A percentile compares a stretch with the other conserved stretches of the same genome.
phyloP scores from a whole-genome alignment of 192 early-diverging fungal species.

The Lobosporangium transversale region DNA sequence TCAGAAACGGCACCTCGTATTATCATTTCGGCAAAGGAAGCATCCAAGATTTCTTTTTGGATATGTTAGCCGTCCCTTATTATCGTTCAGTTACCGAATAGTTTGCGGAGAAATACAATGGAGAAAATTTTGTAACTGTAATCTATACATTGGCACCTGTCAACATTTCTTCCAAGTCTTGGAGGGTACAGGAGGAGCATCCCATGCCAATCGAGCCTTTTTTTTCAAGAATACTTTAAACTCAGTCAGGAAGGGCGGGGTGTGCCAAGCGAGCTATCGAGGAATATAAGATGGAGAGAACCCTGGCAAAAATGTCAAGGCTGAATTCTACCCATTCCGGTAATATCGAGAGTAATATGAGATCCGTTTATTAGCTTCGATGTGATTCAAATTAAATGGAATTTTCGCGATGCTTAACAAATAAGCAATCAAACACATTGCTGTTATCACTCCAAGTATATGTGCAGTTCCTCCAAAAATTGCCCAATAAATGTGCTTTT shows the following conservation, averaged over 20 bases:
- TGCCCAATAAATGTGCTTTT: too few relatives aligned
- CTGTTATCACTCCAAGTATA: too few relatives aligned
- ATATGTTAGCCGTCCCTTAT: slow-evolving; percentile 9
- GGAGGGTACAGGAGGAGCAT: slow-evolving; percentile 26
- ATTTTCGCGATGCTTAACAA: too few relatives aligned
- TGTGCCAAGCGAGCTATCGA: slow-evolving; percentile 1
- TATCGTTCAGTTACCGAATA: slow-evolving; percentile 15
- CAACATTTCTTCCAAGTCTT: slow-evolving; percentile 12
- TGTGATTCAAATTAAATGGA: too few relatives aligned
- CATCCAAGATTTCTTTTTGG: slow-evolving; percentile 7
- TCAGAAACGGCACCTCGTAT: background rate
- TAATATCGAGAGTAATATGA: too few relatives aligned
- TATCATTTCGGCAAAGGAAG: slow-evolving; percentile 6
- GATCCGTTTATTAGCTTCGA: too few relatives aligned
- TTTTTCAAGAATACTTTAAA: slow-evolving; percentile 4
- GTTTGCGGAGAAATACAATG: slow-evolving; percentile 5
- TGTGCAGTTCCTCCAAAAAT: too few relatives aligned
- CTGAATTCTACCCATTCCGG: too few relatives aligned
- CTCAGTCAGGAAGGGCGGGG: background rate
- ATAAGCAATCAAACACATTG: too few relatives aligned
- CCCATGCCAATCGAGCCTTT: slow-evolving; percentile 7
- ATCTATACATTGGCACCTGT: slow-evolving; percentile 18
- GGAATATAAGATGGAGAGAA: too few relatives aligned
- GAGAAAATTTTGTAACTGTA: background rate
- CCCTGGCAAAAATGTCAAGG: too few relatives aligned